A percentile compares a stretch with the other conserved stretches of the same genome.
Conservation (phyloP, 345 rosid genomes). For the Dipteronia dyeriana region DNA sequence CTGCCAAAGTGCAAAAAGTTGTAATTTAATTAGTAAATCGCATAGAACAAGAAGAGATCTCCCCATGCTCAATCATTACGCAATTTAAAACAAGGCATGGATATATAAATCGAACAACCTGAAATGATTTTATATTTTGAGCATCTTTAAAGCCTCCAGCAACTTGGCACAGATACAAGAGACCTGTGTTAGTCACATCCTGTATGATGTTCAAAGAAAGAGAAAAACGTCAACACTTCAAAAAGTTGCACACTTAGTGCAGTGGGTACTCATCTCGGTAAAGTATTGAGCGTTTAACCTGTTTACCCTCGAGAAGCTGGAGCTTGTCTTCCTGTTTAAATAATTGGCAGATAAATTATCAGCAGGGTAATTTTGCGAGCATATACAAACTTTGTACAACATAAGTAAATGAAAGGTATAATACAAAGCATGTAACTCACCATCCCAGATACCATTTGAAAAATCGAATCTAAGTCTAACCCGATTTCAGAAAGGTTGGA, state of each 20-base stretch:
- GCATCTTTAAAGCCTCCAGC: conserved; percentile 63
- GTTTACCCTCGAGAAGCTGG: conserved; percentile 76
- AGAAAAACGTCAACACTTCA: conserved; percentile 7
- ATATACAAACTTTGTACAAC: neutral
- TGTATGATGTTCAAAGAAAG: conserved; percentile 25
- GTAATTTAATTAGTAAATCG: conserved; percentile 6
- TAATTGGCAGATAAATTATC: conserved; percentile 24
- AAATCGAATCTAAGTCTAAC: conserved; percentile 60
- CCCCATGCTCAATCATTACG: neutral
- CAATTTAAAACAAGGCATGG: neutral
- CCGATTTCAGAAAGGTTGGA: conserved; percentile 81
- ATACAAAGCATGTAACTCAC: conserved; percentile 47
- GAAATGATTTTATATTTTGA: conserved; percentile 35
- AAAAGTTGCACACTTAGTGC: neutral
- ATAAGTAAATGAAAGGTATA: neutral
- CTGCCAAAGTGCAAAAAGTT: conserved; percentile 37
- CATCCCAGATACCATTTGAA: conserved; percentile 74
- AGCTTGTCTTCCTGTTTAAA: conserved; percentile 79
- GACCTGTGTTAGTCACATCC: conserved; percentile 78
- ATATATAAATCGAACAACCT: conserved; percentile 42
- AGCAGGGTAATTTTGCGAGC: conserved; percentile 2
- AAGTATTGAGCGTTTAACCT: conserved; percentile 39
- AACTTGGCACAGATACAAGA: conserved; percentile 69
- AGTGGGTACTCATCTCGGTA: conserved; percentile 8
- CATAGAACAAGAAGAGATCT: neutral